Conservation (phyloP, 2,329 filamentous ascomycete species). For the Colletotrichum orbiculare region DNA sequence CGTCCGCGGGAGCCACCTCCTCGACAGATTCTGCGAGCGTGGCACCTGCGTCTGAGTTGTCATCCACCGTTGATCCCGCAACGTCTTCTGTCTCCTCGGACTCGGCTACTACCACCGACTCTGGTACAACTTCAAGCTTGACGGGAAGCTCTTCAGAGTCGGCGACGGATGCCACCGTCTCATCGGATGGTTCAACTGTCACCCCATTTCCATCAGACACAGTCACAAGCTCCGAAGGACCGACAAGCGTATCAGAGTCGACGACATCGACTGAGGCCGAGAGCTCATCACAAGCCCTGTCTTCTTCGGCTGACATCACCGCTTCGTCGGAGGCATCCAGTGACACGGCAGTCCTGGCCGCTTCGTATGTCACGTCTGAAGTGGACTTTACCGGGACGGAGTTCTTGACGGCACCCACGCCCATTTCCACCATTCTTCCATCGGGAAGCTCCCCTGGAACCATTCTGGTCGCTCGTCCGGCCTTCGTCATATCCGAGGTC, state of each 20-base stretch:
- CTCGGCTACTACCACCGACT: too few species aligned
- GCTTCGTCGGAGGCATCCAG: too few species aligned
- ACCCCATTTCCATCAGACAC: neutral
- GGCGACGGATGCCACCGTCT: neutral
- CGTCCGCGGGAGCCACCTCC: too few species aligned
- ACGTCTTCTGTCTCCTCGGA: too few species aligned
- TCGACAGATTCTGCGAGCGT: too few species aligned
- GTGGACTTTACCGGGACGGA: constrained; percentile 5
- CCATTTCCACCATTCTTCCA: constrained; percentile 1
- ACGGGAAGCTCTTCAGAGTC: neutral
- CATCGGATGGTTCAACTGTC: neutral
- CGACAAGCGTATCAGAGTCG: neutral
- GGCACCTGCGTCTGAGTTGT: too few species aligned
- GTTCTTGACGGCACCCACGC: constrained; percentile 11
- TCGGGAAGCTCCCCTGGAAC: neutral
- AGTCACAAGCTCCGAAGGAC: neutral
- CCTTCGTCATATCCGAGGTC: neutral
- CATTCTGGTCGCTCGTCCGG: neutral
- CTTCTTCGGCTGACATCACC: too few species aligned
- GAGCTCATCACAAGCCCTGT: too few species aligned
- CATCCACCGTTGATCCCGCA: too few species aligned
- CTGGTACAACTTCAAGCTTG: too few species aligned
- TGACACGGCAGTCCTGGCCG: neutral
- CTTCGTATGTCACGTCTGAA: constrained; percentile 12
- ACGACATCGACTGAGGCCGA: too few species aligned